Conservation (phyloP, 2,329 filamentous ascomycete genomes). For the Orbilia quercus region DNA sequence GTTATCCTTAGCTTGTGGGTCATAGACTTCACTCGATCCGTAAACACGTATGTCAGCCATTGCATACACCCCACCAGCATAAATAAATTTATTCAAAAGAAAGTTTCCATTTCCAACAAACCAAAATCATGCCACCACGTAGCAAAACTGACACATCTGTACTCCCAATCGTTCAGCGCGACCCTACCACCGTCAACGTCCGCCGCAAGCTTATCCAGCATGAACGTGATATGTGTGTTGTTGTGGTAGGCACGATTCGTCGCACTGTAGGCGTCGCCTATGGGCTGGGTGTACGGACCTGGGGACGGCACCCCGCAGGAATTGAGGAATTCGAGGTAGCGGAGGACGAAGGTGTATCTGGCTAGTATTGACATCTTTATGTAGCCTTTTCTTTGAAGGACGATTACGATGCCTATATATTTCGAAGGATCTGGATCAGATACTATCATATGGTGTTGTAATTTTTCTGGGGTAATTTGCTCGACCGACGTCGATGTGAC, state of each 20-base stretch:
- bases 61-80: no score
- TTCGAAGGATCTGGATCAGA: no score
- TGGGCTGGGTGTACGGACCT: constrained; percentile 8
- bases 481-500: no score
- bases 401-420: no score
- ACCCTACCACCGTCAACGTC: constrained; percentile 14
- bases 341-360: constrained; percentile 9
- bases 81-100: no score
- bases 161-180: constrained; percentile 33
- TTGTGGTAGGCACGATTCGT: constrained; percentile 40
- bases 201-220: constrained; percentile 35
- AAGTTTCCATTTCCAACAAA: no score
- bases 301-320: constrained; percentile 39
- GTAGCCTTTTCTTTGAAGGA: neutral
- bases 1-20: constrained; percentile 36
- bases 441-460: no score
- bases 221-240: constrained; percentile 43
- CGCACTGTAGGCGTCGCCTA: constrained; percentile 34
- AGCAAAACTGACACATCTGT: constrained; percentile 36
- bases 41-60: no score
- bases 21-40: constrained; percentile 21
- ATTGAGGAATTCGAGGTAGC: constrained; percentile 35
- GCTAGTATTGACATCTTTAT: constrained; percentile 17
- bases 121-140: constrained; percentile 55
- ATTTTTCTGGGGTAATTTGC: no score